Evolutionary conservation across 163 green algal species (phyloP).

Genomic region (Chlorella variabilis): DNA sequence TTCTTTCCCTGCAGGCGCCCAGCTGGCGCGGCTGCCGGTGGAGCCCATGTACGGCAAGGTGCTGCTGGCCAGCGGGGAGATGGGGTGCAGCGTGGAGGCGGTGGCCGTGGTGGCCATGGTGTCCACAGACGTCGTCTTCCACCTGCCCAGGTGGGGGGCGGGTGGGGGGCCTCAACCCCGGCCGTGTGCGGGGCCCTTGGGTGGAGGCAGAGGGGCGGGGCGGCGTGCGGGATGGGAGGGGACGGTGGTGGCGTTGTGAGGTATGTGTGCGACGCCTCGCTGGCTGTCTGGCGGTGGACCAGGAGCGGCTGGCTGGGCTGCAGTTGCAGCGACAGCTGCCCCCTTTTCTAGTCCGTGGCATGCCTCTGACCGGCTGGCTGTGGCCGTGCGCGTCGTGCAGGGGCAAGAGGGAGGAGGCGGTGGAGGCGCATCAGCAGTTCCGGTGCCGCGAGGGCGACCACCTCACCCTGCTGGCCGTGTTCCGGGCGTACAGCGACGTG

Average conservation of each 20-base stretch:
- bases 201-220: no score
- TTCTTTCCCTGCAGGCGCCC: neutral
- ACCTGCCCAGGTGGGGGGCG: constrained; percentile 47
- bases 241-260: neutral
- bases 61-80: constrained; percentile 56
- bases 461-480: constrained; percentile 80
- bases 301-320: no score
- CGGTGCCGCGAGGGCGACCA: constrained; percentile 78
- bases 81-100: constrained; percentile 77
- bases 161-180: neutral
- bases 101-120: constrained; percentile 81
- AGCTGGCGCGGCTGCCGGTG: constrained; percentile 83
- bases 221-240: neutral
- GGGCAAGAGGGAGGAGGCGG: constrained; percentile 65
- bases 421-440: constrained; percentile 74
- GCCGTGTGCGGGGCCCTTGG: no score
- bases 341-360: no score
- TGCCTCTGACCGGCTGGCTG: no score
- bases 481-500: constrained; percentile 55
- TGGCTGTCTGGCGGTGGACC: no score
- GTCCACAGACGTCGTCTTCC: constrained; percentile 79
- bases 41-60: constrained; percentile 82
- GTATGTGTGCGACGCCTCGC: no score
- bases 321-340: no score
- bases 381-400: no score